These are phyloP conservation scores for Teunomyces panamensis DNA, from an alignment of 805 yeast genomes.

Conservation along the genomic window DNA sequence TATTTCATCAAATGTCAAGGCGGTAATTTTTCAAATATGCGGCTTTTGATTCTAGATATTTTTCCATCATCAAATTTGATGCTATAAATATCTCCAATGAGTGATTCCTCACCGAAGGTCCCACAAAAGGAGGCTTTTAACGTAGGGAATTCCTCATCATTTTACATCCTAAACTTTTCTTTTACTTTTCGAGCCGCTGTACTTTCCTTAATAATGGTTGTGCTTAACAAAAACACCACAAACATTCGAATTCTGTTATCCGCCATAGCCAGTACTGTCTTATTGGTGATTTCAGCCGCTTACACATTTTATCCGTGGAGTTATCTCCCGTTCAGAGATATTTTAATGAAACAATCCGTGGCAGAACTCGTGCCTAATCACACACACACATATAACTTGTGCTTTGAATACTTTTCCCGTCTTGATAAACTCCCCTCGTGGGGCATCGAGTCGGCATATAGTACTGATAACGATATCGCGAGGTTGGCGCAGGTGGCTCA, in stretches of 20 bases:
- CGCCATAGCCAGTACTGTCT: background rate
- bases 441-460: background rate
- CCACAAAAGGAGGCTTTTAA: background rate
- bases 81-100: background rate
- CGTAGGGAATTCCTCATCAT: no score
- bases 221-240: background rate
- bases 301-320: background rate
- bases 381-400: background rate
- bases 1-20: background rate
- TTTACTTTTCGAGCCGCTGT: background rate
- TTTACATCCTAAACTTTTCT: background rate
- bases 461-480: no score
- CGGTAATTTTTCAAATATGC: background rate
- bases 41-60: background rate
- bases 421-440: background rate
- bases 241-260: background rate
- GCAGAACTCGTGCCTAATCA: background rate
- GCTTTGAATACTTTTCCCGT: background rate
- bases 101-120: background rate
- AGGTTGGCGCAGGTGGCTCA: background rate
- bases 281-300: background rate
- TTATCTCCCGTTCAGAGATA: background rate
- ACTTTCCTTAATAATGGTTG: background rate
- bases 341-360: background rate
- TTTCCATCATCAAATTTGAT: background rate